Conservation (phyloP, 2,329 filamentous ascomycete species). For the Penicillium janthinellum region DNA sequence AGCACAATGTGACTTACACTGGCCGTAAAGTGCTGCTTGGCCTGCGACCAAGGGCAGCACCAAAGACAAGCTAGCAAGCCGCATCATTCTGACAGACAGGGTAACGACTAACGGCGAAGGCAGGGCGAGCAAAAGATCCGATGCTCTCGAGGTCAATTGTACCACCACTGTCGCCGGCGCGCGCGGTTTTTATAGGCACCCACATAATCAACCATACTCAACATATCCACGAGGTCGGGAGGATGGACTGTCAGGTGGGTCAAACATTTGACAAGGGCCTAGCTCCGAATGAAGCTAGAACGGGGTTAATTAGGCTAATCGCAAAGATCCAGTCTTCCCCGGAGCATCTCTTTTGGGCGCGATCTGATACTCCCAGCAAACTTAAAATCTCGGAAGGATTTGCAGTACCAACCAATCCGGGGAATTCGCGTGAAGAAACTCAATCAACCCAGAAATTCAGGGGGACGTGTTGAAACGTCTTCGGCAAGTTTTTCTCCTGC, state of each 20-base stretch:
- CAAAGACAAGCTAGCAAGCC: neutral
- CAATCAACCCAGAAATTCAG: neutral
- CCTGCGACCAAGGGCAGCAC: neutral
- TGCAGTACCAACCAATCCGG: neutral
- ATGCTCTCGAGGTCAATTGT: neutral
- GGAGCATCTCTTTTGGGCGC: neutral
- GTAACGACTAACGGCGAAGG: neutral
- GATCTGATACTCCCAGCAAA: neutral
- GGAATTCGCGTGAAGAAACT: neutral
- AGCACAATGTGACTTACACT: neutral
- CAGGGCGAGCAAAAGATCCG: neutral
- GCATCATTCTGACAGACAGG: neutral
- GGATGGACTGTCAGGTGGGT: neutral
- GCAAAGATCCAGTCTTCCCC: neutral
- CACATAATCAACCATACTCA: neutral
- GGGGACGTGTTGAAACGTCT: neutral
- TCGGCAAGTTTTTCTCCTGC: neutral
- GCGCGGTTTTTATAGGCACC: neutral
- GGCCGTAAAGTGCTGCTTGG: conserved; percentile 4
- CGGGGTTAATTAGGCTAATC: conserved; percentile 1
- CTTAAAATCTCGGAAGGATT: neutral
- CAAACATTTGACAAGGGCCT: neutral
- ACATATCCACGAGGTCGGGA: neutral
- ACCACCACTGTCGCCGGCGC: neutral
- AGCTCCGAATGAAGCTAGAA: neutral